phyloP scores from a whole-genome alignment of 371 early-diverging fungal species.

The Rhizopus sp. region DNA sequence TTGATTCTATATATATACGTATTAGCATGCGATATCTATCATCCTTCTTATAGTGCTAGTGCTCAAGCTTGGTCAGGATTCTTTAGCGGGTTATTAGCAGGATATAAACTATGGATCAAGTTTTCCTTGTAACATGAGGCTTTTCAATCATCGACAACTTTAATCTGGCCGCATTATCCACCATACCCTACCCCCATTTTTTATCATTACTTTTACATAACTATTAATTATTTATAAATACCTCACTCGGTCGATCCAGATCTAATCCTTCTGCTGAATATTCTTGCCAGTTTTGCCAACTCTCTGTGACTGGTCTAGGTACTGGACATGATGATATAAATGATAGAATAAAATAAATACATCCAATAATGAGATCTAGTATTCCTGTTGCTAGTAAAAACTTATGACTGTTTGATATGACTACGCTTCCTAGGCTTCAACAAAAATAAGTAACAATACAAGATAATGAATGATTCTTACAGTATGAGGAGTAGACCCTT shows the following conservation, averaged over 20 bases:
- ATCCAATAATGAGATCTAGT: conserved; percentile 21
- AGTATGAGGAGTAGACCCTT: conserved; percentile 33
- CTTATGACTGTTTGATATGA: conserved; percentile 17
- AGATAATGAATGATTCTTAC: conserved; percentile 17
- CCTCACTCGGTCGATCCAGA: conserved; percentile 22
- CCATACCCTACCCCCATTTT: background rate
- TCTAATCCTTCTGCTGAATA: conserved; percentile 40
- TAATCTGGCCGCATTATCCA: conserved; percentile 7
- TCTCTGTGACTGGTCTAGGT: conserved; percentile 27
- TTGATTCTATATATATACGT: conserved; percentile 32
- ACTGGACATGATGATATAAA: conserved; percentile 26
- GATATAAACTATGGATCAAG: conserved; percentile 67
- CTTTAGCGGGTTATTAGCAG: conserved; percentile 64
- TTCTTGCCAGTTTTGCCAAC: conserved; percentile 44
- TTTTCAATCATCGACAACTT: conserved; percentile 10
- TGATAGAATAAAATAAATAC: conserved; percentile 34
- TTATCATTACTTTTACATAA: background rate
- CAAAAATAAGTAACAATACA: conserved; percentile 17
- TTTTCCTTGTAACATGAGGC: conserved; percentile 17
- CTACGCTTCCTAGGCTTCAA: conserved; percentile 16
- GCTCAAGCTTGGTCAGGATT: conserved; percentile 76
- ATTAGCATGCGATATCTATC: conserved; percentile 69
- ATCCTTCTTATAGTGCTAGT: conserved; percentile 63
- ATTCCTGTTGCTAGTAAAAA: conserved; percentile 28
- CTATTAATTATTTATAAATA: background rate